Base-by-base conservation (phyloP, 768 basidiomycete genomes). In the Collybia sp. region DNA sequence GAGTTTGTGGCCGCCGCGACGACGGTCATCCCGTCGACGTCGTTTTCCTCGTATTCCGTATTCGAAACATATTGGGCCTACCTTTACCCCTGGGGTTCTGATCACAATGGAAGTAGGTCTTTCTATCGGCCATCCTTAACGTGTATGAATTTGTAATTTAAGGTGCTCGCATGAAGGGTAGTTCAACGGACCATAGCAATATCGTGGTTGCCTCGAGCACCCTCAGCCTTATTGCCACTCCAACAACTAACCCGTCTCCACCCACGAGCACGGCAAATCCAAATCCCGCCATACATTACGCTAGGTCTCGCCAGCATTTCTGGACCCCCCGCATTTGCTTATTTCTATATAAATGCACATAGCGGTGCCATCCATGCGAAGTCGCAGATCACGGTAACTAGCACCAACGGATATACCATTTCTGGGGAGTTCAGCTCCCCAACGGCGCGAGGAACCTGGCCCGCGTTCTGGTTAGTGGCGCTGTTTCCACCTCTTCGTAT, bases 61-160 rank as follows among this genome's bases (percentile, higher is more conserved):
- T 63, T 73, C 19, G 69, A 71, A 49, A 62, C 46, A 12, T 72
- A 59, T 48, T 73, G 70, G 70, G 58, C 58, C 17, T 72, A 73
- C 50, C 58, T 72, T 18, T 73, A 73, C 47, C 71, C 71, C 5
- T 73, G 72, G 72, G 72, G 72, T 5, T 68, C 69, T 30, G 71
- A 72, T 40, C 71, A 72, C 53, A 72, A 72, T 43, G 71, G 71
- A 44, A 67, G 71, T 72, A 46, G 4, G 68, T 61, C 8, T 16
- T 18, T 10, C 16, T 25, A 8, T 34, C 30, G 15, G 6, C 16
- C 32, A 31, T 25, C 10, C 6, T 40, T 30, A 20, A 37, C 5
- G n/a, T 12, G 19, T 15, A 35, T 13, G 17, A 6, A 44, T 30
- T 36, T 35, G 10, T 15, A 42, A n/a, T 20, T 34, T 6, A 43